A percentile compares a stretch with the other conserved stretches of the same genome.
phyloP scores from a whole-genome alignment of 2,329 filamentous ascomycete species.

The Pseudocercospora crystallina region DNA sequence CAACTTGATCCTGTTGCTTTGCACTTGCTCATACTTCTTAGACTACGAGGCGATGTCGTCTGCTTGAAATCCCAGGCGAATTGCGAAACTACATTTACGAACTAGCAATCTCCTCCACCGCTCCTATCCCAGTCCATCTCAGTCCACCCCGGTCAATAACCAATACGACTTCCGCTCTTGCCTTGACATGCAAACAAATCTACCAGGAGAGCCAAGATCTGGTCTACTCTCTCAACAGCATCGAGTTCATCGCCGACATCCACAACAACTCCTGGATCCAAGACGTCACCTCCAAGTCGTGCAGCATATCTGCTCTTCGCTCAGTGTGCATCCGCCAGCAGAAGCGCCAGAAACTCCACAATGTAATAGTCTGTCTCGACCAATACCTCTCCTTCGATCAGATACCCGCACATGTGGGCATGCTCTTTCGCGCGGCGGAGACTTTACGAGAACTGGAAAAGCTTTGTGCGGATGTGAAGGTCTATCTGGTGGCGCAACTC shows the following conservation, averaged over 20 bases:
- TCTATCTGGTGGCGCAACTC: conserved; percentile 4
- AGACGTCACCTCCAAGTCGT: not conserved
- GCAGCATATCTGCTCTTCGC: conserved; percentile 1
- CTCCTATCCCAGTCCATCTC: conserved; percentile 3
- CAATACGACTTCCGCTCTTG: not conserved
- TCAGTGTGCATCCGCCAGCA: not conserved
- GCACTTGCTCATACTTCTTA: no score
- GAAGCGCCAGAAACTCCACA: not conserved
- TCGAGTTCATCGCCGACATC: conserved; percentile 6
- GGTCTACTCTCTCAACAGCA: conserved; percentile 5
- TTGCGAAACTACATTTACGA: not conserved
- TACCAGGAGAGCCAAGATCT: not conserved
- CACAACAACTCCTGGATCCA: conserved; percentile 1
- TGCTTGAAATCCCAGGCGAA: not conserved
- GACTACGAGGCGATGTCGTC: no score
- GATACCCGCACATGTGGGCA: conserved; percentile 3
- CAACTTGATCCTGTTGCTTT: no score
- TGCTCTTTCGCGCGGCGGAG: conserved; percentile 5
- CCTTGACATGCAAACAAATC: conserved; percentile 5
- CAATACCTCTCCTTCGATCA: conserved; percentile 1
- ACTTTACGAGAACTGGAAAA: conserved; percentile 4
- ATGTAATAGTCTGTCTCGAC: conserved; percentile 1
- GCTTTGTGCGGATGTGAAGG: conserved; percentile 1
- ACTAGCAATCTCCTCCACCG: not conserved
- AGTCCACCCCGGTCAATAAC: not conserved